Conservation (phyloP, 2,329 filamentous ascomycete species). For the Pyricularia pennisetigena region DNA sequence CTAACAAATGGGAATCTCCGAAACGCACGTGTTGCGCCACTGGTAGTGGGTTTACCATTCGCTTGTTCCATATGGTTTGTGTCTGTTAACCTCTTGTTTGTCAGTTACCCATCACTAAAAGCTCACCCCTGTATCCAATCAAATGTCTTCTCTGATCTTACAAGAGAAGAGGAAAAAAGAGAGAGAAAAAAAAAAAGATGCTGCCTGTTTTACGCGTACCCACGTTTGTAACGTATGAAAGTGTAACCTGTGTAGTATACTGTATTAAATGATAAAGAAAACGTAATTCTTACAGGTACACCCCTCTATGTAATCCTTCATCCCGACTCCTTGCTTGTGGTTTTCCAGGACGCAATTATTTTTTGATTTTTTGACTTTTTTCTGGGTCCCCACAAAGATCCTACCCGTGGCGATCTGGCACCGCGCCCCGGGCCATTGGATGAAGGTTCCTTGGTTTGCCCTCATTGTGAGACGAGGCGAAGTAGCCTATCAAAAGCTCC, state of each 20-base stretch:
- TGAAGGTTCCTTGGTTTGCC: background rate
- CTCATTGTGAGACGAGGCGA: background rate
- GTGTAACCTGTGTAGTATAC: background rate
- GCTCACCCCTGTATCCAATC: background rate
- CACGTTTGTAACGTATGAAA: background rate
- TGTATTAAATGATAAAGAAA: background rate
- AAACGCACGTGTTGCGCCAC: background rate
- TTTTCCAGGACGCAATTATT: background rate
- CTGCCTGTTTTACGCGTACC: background rate
- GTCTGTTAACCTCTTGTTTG: background rate
- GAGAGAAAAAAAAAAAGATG: background rate
- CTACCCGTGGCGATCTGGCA: background rate
- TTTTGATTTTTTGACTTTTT: background rate
- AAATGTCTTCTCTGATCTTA: background rate
- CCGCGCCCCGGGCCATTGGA: background rate
- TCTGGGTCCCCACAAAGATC: background rate
- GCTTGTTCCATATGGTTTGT: background rate
- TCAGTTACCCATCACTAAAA: background rate
- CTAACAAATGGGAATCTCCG: background rate
- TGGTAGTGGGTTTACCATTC: background rate
- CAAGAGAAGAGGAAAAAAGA: too few species aligned
- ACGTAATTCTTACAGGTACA: too few species aligned
- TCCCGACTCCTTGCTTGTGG: too few species aligned
- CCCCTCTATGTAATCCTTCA: too few species aligned
- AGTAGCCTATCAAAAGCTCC: background rate